Conservation (phyloP, 2,329 filamentous ascomycete genomes). For the Zarea fungicola region DNA sequence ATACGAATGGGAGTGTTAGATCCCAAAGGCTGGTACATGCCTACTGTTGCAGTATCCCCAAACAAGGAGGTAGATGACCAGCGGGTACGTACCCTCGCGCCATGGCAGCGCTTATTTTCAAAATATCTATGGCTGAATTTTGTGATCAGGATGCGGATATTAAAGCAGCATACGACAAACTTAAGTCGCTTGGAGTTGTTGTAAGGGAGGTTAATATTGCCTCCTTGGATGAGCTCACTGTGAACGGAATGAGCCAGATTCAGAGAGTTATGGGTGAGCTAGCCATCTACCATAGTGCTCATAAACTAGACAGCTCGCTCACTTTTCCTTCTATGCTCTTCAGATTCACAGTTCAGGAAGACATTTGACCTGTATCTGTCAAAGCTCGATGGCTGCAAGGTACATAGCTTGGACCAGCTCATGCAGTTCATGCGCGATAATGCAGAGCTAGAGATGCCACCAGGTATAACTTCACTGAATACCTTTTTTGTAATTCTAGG, state of each 20-base stretch:
- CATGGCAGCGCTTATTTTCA: no score
- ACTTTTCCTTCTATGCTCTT: no score
- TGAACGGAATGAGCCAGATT: background rate
- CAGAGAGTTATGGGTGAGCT: background rate
- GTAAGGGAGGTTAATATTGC: background rate
- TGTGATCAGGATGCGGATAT: background rate
- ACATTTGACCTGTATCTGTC: background rate
- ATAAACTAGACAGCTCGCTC: no score
- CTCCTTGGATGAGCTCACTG: background rate
- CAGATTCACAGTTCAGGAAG: background rate
- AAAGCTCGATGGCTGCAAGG: background rate
- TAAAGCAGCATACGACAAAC: background rate
- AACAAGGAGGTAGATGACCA: background rate
- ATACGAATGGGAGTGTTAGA: background rate
- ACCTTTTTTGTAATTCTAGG: no score
- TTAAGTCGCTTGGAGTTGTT: background rate
- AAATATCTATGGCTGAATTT: no score
- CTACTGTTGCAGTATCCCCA: background rate
- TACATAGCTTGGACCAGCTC: background rate
- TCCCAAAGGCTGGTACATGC: background rate
- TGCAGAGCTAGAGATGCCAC: slow-evolving; percentile 1
- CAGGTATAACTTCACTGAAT: background rate
- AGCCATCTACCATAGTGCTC: no score
- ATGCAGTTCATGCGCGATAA: slow-evolving; percentile 1
- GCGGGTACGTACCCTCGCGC: background rate